phyloP scores from a whole-genome alignment of 2,329 filamentous ascomycete genomes.

The Fusarium torulosum region DNA sequence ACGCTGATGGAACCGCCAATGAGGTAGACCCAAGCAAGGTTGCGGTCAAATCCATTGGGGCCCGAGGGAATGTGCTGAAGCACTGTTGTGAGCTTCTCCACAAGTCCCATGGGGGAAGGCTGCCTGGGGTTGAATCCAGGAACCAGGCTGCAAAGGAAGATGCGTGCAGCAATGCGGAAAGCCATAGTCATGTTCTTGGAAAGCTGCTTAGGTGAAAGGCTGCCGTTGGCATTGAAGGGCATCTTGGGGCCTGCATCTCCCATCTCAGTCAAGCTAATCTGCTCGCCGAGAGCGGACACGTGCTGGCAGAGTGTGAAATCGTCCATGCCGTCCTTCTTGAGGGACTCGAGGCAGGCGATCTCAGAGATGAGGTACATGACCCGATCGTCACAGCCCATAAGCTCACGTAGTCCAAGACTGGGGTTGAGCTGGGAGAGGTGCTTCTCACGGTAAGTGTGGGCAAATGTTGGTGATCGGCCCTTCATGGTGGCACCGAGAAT shows the following conservation, averaged over 20 bases:
- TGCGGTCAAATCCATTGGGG: conserved; percentile 85
- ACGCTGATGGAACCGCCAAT: conserved; percentile 85
- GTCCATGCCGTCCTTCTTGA: conserved; percentile 86
- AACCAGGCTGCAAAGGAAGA: conserved; percentile 96
- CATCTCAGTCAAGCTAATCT: conserved; percentile 85
- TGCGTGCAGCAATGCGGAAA: conserved; percentile 91
- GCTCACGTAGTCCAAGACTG: conserved; percentile 81
- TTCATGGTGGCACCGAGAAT: conserved; percentile 95
- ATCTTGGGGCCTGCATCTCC: conserved; percentile 69
- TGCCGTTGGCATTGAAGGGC: conserved; percentile 76
- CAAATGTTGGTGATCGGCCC: conserved; percentile 86
- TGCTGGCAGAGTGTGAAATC: conserved; percentile 89
- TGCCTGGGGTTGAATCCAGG: conserved; percentile 86
- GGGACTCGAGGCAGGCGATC: conserved; percentile 92
- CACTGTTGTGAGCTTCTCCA: conserved; percentile 80
- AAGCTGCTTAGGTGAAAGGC: conserved; percentile 84
- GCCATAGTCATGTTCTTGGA: conserved; percentile 89
- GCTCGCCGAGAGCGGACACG: conserved; percentile 86
- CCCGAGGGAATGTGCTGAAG: conserved; percentile 88
- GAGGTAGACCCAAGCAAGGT: conserved; percentile 92
- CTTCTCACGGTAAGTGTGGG: conserved; percentile 95
- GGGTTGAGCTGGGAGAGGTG: conserved; percentile 76
- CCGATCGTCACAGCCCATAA: conserved; percentile 97
- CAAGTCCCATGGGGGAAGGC: conserved; percentile 78
- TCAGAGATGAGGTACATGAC: conserved; percentile 99